Percentiles rank a stretch among this genome's conserved stretches.
These are phyloP conservation scores for Spathaspora girioi DNA, from an alignment of 805 yeast genomes.

Conservation along the genomic window DNA sequence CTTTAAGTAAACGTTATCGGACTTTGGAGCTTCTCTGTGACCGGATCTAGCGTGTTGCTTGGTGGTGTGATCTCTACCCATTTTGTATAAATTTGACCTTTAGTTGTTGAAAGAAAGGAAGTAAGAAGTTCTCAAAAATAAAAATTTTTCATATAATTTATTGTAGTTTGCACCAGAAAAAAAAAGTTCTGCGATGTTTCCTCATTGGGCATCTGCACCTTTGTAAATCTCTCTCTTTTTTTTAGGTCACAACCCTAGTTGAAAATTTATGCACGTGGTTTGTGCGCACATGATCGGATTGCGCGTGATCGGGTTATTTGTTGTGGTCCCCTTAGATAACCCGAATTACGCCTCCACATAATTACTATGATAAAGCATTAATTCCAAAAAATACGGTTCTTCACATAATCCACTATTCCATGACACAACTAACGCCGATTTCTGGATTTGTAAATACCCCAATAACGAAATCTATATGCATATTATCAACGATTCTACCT, in stretches of 20 bases:
- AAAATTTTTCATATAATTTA: constrained; percentile 1
- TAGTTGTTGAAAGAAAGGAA: not conserved
- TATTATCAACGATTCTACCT: constrained; percentile 33
- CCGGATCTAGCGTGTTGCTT: constrained; percentile 95
- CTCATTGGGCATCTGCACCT: too few species aligned
- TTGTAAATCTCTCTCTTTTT: too few species aligned
- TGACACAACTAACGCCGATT: constrained; percentile 40
- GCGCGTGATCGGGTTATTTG: not conserved
- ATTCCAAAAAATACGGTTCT: not conserved
- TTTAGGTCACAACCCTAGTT: not conserved
- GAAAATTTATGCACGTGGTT: not conserved
- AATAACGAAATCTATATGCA: constrained; percentile 35
- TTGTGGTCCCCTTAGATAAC: not conserved
- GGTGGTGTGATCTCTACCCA: constrained; percentile 97
- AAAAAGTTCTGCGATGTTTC: not conserved
- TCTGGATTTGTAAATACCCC: constrained; percentile 43
- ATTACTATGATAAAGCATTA: not conserved
- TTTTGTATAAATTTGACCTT: constrained; percentile 20
- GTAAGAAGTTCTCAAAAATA: not conserved
- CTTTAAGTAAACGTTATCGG: constrained; percentile 98
- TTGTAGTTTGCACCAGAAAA: not conserved
- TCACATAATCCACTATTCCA: constrained; percentile 5
- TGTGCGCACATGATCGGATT: not conserved
- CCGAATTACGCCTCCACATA: not conserved
- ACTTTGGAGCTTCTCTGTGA: constrained; percentile 99